Conservation (phyloP, 2,329 filamentous ascomycete species). For the Aspergillus intermedius region DNA sequence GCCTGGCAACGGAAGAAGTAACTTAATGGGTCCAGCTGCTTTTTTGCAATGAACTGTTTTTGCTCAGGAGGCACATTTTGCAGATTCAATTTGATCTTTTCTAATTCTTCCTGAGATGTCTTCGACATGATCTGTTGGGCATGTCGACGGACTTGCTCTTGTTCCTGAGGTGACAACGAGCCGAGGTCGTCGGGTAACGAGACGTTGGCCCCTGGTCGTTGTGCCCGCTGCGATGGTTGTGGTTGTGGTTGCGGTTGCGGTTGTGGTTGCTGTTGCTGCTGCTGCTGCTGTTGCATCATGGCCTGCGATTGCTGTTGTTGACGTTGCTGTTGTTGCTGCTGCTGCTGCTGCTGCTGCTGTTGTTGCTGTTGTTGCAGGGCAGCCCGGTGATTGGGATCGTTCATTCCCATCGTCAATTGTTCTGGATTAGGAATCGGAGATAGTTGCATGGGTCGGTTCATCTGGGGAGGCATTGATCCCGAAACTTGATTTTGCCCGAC, state of each 20-base stretch:
- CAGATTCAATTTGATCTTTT: slow-evolving; percentile 44
- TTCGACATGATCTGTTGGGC: slow-evolving; percentile 43
- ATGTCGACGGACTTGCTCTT: slow-evolving; percentile 39
- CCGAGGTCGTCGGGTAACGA: slow-evolving; percentile 29
- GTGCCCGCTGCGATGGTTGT: slow-evolving; percentile 27
- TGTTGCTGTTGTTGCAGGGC: slow-evolving; percentile 24
- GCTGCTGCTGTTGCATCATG: slow-evolving; percentile 19
- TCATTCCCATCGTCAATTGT: slow-evolving; percentile 32
- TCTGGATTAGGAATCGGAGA: slow-evolving; percentile 42
- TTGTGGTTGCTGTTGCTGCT: slow-evolving; percentile 16
- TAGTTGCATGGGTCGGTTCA: slow-evolving; percentile 46
- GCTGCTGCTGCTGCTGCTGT: slow-evolving; percentile 5
- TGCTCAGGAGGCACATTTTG: slow-evolving; percentile 43
- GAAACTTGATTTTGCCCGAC: slow-evolving; percentile 35
- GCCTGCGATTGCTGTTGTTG: slow-evolving; percentile 15
- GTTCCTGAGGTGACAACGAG: slow-evolving; percentile 35
- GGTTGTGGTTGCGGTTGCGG: slow-evolving; percentile 13
- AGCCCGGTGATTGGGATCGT: slow-evolving; percentile 25
- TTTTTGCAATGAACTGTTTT: slow-evolving; percentile 39
- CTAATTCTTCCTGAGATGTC: slow-evolving; percentile 39
- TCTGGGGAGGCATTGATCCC: slow-evolving; percentile 44
- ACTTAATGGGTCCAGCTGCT: slow-evolving; percentile 45
- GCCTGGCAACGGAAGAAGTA: slow-evolving; percentile 48
- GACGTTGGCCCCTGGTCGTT: slow-evolving; percentile 21
- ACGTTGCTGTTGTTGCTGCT: not conserved